phyloP scores from a whole-genome alignment of 2,329 filamentous ascomycete genomes.

The Cladosporium sp. region DNA sequence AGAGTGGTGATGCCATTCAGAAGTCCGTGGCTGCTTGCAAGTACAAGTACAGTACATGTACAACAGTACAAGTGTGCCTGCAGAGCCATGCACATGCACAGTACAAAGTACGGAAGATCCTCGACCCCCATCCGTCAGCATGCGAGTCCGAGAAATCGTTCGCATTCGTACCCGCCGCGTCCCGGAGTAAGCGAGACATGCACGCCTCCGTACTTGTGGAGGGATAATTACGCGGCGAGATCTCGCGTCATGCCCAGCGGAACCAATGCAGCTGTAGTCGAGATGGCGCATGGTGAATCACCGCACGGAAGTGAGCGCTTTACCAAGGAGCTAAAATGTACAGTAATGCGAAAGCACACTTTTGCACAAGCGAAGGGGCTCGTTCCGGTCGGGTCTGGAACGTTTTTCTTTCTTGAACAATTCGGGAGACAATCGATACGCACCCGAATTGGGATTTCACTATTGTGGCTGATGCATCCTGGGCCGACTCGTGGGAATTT shows the following conservation, averaged over 20 bases:
- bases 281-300: slow-evolving; percentile 3
- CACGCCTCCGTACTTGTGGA: neutral
- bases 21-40: neutral
- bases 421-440: neutral
- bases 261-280: neutral
- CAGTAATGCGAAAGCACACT: slow-evolving; percentile 5
- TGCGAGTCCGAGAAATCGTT: neutral
- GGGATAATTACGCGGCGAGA: neutral
- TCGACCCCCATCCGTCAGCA: neutral
- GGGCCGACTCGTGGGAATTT: neutral
- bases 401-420: neutral
- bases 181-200: neutral
- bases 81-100: neutral
- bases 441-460: neutral
- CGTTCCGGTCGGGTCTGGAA: neutral
- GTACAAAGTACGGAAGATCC: neutral
- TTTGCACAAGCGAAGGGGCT: neutral
- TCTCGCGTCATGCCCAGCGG: neutral
- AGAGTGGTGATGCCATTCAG: neutral
- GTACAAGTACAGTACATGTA: neutral
- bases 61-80: neutral
- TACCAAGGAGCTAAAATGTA: slow-evolving; percentile 6
- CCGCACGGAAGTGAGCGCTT: neutral
- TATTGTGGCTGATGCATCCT: neutral
- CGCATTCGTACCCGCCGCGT: neutral